A percentile compares a stretch with the other conserved stretches of the same genome.
Evolutionary conservation across 2,329 filamentous ascomycete species (phyloP).

Genomic region (Tolypocladium ovalisporum): DNA sequence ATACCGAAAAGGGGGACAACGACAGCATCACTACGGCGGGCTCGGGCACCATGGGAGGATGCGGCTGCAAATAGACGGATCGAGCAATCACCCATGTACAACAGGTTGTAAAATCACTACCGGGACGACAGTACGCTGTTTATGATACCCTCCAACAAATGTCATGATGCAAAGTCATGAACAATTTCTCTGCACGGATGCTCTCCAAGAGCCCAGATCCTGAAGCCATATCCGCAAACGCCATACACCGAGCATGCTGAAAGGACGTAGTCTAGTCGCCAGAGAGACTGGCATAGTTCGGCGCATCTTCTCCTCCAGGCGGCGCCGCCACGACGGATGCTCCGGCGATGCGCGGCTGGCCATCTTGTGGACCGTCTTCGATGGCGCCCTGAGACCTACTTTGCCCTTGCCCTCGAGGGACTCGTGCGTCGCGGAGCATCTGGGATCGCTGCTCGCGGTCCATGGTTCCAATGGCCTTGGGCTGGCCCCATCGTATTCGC

Average conservation of each 20-base stretch:
- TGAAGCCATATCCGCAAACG: slow-evolving; percentile 11
- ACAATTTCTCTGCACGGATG: neutral
- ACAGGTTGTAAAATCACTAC: slow-evolving; percentile 8
- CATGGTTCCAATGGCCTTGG: slow-evolving; percentile 85
- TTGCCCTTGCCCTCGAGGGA: slow-evolving; percentile 19
- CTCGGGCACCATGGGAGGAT: slow-evolving; percentile 18
- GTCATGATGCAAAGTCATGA: neutral
- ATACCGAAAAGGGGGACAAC: slow-evolving; percentile 89
- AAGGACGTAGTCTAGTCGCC: slow-evolving; percentile 50
- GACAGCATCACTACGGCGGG: slow-evolving; percentile 67
- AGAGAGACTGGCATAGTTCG: slow-evolving; percentile 71
- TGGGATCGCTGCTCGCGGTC: slow-evolving; percentile 73
- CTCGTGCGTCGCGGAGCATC: slow-evolving; percentile 63
- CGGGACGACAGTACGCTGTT: slow-evolving; percentile 3
- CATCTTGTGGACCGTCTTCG: slow-evolving; percentile 26
- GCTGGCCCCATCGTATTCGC: slow-evolving; percentile 83
- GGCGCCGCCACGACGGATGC: slow-evolving; percentile 54
- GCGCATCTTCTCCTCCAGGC: slow-evolving; percentile 63
- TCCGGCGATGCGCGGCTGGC: slow-evolving; percentile 9
- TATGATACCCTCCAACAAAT: slow-evolving; percentile 9
- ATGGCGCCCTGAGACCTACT: slow-evolving; percentile 14
- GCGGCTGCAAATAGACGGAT: slow-evolving; percentile 17
- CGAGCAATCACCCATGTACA: slow-evolving; percentile 4
- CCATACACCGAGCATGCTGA: slow-evolving; percentile 15
- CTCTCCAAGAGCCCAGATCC: neutral